Conservation (phyloP, 208 protist species). For the Leishmania gerbilli region DNA sequence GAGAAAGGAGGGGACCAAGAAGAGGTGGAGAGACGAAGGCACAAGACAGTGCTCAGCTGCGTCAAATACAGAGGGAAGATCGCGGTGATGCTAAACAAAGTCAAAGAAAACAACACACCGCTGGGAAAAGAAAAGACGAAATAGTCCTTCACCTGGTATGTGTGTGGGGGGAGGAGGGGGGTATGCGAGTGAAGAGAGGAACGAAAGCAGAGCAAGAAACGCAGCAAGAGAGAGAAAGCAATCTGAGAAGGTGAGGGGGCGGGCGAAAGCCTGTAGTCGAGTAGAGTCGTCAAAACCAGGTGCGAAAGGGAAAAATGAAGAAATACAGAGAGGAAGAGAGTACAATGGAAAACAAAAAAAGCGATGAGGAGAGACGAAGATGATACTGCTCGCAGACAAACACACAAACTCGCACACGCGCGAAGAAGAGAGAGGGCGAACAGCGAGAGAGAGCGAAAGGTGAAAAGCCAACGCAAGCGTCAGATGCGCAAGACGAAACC, state of each 20-base stretch:
- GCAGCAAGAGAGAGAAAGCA: background rate
- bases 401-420: background rate
- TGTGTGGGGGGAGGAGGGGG: background rate
- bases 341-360: constrained; percentile 5
- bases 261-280: background rate
- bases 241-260: background rate
- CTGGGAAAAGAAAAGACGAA: background rate
- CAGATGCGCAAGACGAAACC: background rate
- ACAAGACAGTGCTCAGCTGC: background rate
- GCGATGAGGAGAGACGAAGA: background rate
- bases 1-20: background rate
- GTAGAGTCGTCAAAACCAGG: background rate
- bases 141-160: background rate
- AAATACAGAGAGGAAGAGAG: background rate
- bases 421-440: background rate
- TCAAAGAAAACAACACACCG: background rate
- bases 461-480: background rate
- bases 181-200: background rate
- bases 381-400: background rate
- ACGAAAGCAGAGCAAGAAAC: background rate
- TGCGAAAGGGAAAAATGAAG: background rate
- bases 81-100: background rate
- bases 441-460: background rate
- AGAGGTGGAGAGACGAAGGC: background rate
- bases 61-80: background rate